These are phyloP conservation scores for Staphylotrichum longicolle DNA, from an alignment of 495 filamentous ascomycete species.

Conservation along the genomic window DNA sequence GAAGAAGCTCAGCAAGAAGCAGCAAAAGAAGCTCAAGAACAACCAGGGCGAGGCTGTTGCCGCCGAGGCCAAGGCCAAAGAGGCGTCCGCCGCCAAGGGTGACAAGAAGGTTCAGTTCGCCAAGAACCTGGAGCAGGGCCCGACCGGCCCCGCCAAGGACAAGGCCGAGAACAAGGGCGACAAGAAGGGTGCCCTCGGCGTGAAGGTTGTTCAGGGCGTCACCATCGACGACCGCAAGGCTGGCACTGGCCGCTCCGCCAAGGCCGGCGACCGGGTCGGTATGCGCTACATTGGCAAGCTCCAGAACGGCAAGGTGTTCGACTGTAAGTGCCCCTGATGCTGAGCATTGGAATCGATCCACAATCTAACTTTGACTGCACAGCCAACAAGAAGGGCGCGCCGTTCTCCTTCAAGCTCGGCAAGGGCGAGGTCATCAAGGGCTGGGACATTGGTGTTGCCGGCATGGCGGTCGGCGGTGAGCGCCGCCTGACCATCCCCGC, in stretches of 20 bases:
- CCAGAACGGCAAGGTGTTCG: conserved; percentile 87
- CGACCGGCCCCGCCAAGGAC: conserved; percentile 62
- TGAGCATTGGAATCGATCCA: conserved; percentile 21
- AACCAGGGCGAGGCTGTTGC: conserved; percentile 82
- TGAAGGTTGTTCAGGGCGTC: conserved; percentile 80
- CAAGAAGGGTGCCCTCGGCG: conserved; percentile 53
- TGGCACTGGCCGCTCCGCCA: conserved; percentile 74
- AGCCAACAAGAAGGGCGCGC: conserved; percentile 97
- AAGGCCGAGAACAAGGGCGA: conserved; percentile 36
- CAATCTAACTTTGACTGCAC: conserved; percentile 23
- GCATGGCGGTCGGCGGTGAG: conserved; percentile 91
- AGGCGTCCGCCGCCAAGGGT: conserved; percentile 50
- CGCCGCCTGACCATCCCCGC: conserved; percentile 86
- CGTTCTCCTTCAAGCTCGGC: conserved; percentile 92
- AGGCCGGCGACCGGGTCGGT: conserved; percentile 79
- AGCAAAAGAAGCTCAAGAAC: conserved; percentile 98
- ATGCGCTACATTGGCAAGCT: conserved; percentile 99
- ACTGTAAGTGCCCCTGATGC: conserved; percentile 57
- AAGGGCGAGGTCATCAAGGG: conserved; percentile 96
- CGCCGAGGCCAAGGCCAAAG: conserved; percentile 55
- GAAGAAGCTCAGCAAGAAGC: conserved; percentile 86
- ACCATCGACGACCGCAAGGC: conserved; percentile 93
- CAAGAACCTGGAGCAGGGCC: conserved; percentile 96
- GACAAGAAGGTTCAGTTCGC: conserved; percentile 99
- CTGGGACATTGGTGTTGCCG: conserved; percentile 91